phyloP scores from a whole-genome alignment of 1,284 basidiomycete species.

The Chondrostereum purpureum region DNA sequence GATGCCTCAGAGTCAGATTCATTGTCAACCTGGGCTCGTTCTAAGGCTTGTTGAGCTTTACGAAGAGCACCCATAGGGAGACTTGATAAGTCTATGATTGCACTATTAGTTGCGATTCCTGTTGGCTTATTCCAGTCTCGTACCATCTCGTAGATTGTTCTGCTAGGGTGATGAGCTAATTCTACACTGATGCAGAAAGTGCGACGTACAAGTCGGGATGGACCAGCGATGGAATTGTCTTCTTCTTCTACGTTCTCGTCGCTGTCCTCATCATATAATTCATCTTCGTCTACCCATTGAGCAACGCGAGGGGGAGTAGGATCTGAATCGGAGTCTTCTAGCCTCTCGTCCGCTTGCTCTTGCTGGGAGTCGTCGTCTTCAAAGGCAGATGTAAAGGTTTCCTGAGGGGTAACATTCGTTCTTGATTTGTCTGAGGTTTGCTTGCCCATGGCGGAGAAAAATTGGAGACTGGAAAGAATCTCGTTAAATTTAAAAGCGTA shows the following conservation, averaged over 20 bases:
- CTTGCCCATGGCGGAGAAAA: no score
- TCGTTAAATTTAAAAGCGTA: no score
- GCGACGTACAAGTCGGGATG: slow-evolving; percentile 25
- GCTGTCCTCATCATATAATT: slow-evolving; percentile 23
- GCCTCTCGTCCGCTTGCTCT: slow-evolving; percentile 16
- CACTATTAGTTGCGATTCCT: no score
- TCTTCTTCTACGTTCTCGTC: slow-evolving; percentile 24
- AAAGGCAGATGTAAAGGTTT: no score
- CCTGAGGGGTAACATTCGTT: not conserved
- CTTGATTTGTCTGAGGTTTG: no score
- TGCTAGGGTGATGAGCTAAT: slow-evolving; percentile 15
- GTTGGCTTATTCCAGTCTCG: no score
- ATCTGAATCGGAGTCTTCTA: slow-evolving; percentile 27
- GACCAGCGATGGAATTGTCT: slow-evolving; percentile 15
- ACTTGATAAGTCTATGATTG: slow-evolving; percentile 46
- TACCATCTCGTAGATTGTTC: slow-evolving; percentile 32
- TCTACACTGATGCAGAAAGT: slow-evolving; percentile 1
- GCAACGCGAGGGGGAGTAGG: slow-evolving; percentile 43
- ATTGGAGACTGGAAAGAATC: not conserved
- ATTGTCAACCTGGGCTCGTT: slow-evolving; percentile 27
- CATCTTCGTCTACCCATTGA: slow-evolving; percentile 54
- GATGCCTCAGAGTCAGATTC: slow-evolving; percentile 26
- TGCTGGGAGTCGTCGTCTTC: not conserved
- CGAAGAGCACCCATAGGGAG: slow-evolving; percentile 62
- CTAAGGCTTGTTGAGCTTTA: slow-evolving; percentile 55